Evolutionary conservation across 2,329 filamentous ascomycete species (phyloP), one percentile per base, ranked within the genome.

Genomic region (Fusarium oxysporum): DNA sequence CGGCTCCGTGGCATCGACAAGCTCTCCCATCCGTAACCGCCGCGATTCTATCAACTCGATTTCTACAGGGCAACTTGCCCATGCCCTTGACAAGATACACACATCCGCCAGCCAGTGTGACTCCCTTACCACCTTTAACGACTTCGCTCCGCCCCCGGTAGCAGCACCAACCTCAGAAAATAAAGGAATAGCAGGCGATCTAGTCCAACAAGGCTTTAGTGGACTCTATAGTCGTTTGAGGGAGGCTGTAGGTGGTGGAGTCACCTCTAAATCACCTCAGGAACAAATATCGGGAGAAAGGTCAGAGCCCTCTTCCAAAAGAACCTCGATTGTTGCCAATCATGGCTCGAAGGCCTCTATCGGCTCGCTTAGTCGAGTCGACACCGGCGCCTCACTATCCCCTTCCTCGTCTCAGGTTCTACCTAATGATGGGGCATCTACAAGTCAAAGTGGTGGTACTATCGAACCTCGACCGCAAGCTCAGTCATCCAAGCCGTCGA

Each of bases 111-210:
- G 93, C 78, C 93, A 93, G 80, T 93, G 93, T 38, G 92, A 93
- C 71, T 90, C 91, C 38, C 86, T 98, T 53, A 98, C 96, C 5
- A 97, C 95, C 13, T 98, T 98, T 83, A 97, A 97, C 82, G 95
- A 98, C 79, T 95, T 97, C 78, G 93, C 92, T 2, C 91, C 92
- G 2, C 91, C 92, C 9, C 91, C 93, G 0, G 84, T 86, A 5
- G 85, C 88, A 2, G 83, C 89, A 3, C 85, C 87, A 4, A 83
- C 85, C 19, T 82, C 86, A 30, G 94, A 97, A 76, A 90, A 86
- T 65, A 94, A 94, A 80, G 89, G 89, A 13, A 85, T 93, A 41
- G 86, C 92, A 1, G 90, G 91, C 32, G 94, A 97, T 65, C 82
- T 92, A 44, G 90, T 96, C 28, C 93, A 96, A 71, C 93, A 96